A percentile compares a stretch with the other conserved stretches of the same genome.
Evolutionary conservation across 2,329 filamentous ascomycete genomes (phyloP).

Genomic region (Fusarium pseudograminearum): DNA sequence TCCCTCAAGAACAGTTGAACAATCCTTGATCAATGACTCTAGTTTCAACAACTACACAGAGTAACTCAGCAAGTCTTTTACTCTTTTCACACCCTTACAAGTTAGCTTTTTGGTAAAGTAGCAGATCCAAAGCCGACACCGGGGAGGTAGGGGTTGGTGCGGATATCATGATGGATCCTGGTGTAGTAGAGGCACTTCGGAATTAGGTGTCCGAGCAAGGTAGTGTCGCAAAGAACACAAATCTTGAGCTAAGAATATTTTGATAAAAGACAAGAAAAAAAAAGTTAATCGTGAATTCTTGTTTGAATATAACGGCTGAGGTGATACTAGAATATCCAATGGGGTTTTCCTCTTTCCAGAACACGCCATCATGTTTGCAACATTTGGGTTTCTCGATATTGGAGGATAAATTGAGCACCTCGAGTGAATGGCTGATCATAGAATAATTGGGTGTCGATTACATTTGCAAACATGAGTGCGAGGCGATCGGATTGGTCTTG

Average conservation of each 20-base stretch:
- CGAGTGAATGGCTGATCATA: background rate
- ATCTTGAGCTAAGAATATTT: slow-evolving; percentile 3
- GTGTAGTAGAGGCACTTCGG: slow-evolving; percentile 25
- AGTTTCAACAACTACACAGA: slow-evolving; percentile 21
- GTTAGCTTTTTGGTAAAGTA: slow-evolving; percentile 39
- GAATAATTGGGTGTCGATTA: background rate
- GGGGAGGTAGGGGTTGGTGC: slow-evolving; percentile 45
- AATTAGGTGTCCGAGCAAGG: slow-evolving; percentile 42
- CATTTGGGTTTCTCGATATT: background rate
- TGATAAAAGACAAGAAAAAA: background rate
- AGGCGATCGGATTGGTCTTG: background rate
- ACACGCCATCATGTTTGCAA: background rate
- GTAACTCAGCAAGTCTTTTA: slow-evolving; percentile 5
- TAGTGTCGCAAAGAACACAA: background rate
- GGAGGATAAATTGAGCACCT: background rate
- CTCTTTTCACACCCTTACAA: slow-evolving; percentile 38
- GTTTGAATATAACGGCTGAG: background rate
- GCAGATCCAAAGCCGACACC: slow-evolving; percentile 44
- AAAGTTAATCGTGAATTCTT: background rate
- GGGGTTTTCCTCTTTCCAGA: background rate
- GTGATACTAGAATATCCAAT: background rate
- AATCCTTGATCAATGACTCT: slow-evolving; percentile 19
- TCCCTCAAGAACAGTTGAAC: slow-evolving; percentile 36
- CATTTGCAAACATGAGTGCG: slow-evolving; percentile 4
- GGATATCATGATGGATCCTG: slow-evolving; percentile 28